These are phyloP conservation scores for Aspergillus niger DNA, from an alignment of 2,329 filamentous ascomycete species.

Conservation along the genomic window DNA sequence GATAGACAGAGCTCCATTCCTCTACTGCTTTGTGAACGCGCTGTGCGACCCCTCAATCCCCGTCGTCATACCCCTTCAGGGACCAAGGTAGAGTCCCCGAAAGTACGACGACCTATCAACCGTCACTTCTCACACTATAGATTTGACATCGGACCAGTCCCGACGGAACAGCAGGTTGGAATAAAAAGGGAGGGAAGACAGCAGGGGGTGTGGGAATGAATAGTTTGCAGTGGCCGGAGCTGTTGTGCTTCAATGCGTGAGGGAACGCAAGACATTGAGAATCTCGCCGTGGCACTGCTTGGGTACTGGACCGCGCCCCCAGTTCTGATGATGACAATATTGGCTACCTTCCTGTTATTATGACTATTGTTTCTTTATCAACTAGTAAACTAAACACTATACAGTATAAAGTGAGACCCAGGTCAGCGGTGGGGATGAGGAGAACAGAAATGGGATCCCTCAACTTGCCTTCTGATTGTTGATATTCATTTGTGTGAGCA, in stretches of 20 bases:
- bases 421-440: too few relatives aligned
- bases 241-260: background rate
- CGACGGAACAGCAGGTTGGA: background rate
- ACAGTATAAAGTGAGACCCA: too few relatives aligned
- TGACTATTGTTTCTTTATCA: too few relatives aligned
- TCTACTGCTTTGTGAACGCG: background rate
- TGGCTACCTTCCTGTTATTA: background rate
- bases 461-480: too few relatives aligned
- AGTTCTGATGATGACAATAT: background rate
- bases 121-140: background rate
- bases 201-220: background rate
- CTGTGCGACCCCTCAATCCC: constrained; percentile 9
- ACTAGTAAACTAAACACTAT: too few relatives aligned
- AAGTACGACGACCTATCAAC: constrained; percentile 25
- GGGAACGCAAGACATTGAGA: background rate
- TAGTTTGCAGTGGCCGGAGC: background rate
- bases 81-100: constrained; percentile 5
- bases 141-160: constrained; percentile 11
- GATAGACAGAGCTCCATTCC: constrained; percentile 8
- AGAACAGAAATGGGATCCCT: too few relatives aligned
- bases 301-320: background rate
- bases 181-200: background rate
- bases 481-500: background rate
- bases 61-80: constrained; percentile 12
- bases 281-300: background rate